Conservation (phyloP, 2,329 filamentous ascomycete genomes). For the Chrysosporium queenslandicum region DNA sequence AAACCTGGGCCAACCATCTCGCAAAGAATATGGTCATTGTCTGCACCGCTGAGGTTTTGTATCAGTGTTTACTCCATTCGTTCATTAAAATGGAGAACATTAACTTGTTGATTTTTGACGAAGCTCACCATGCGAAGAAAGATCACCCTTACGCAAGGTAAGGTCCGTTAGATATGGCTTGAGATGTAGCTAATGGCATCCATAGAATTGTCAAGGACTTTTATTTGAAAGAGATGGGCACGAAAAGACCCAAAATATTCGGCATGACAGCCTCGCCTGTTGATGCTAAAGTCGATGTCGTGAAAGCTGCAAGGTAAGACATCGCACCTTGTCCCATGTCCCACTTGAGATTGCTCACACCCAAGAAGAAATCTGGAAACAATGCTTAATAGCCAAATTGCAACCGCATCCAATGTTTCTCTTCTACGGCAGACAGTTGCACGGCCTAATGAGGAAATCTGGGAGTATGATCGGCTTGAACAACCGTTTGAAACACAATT, state of each 20-base stretch:
- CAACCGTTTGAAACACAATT: conserved; percentile 54
- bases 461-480: conserved; percentile 46
- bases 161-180: conserved; percentile 1
- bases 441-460: conserved; percentile 50
- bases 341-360: neutral
- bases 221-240: conserved; percentile 48
- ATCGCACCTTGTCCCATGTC: neutral
- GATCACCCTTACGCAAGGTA: conserved; percentile 74
- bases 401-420: conserved; percentile 57
- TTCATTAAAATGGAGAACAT: conserved; percentile 74
- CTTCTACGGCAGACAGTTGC: conserved; percentile 51
- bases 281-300: conserved; percentile 66
- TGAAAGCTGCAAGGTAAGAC: conserved; percentile 50
- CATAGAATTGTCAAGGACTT: conserved; percentile 72
- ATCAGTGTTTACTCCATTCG: conserved; percentile 65
- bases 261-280: conserved; percentile 97
- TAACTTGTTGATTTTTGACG: conserved; percentile 87
- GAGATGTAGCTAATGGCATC: neutral
- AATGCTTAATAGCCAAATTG: conserved; percentile 71
- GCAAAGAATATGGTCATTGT: conserved; percentile 70
- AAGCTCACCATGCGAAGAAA: conserved; percentile 93
- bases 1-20: conserved; percentile 51
- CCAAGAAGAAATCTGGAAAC: conserved; percentile 55
- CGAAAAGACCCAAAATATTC: conserved; percentile 63
- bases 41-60: conserved; percentile 80